A percentile compares a stretch with the other conserved stretches of the same genome.
Evolutionary conservation across 73 alveolate genomes (phyloP).

Genomic region (Paramecium octaurelia): DNA sequence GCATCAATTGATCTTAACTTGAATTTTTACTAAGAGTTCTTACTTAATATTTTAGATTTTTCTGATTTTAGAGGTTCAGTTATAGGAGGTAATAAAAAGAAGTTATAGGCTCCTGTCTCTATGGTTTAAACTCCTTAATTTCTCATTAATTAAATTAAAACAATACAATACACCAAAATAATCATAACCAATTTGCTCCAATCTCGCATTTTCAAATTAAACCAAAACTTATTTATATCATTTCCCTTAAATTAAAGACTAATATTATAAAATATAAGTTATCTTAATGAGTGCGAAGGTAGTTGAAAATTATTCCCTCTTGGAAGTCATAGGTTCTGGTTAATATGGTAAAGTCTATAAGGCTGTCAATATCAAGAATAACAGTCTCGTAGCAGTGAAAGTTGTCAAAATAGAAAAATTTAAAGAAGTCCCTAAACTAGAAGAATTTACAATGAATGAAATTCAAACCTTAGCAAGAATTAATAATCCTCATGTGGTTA

Average conservation of each 20-base stretch:
- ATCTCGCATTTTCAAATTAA: background rate
- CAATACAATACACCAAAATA: background rate
- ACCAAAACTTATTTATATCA: background rate
- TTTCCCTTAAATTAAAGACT: background rate
- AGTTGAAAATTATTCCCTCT: conserved; percentile 47
- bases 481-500: conserved; percentile 46
- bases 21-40: background rate
- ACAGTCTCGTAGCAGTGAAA: conserved; percentile 46
- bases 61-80: background rate
- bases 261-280: background rate
- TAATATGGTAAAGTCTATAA: conserved; percentile 60
- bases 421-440: conserved; percentile 58
- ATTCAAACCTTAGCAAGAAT: conserved; percentile 59
- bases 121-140: background rate
- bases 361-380: conserved; percentile 41
- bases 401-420: conserved; percentile 58
- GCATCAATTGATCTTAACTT: background rate
- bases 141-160: background rate
- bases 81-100: background rate
- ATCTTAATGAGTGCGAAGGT: conserved; percentile 14
- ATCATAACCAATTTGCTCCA: background rate
- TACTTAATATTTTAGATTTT: background rate
- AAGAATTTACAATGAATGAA: conserved; percentile 63
- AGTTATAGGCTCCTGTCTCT: background rate
- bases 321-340: conserved; percentile 56